A percentile compares a stretch with the other conserved stretches of the same genome.
Conservation (phyloP, 805 yeast genomes). For the Priceomyces haplophilus region DNA sequence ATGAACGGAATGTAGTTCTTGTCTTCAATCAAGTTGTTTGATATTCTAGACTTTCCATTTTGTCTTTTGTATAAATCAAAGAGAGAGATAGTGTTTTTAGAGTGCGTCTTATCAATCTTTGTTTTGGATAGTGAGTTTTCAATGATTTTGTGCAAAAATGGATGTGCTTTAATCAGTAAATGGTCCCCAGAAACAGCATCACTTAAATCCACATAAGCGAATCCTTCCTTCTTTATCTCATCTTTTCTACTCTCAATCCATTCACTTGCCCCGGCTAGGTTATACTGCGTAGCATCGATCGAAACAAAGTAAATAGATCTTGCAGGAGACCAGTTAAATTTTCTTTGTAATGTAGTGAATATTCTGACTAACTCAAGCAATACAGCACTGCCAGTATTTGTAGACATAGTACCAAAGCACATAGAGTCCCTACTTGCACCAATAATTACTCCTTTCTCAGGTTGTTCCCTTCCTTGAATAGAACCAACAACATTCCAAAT, state of each 20-base stretch:
- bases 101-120: conserved; percentile 7
- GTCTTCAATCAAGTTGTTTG: conserved; percentile 36
- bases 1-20: conserved; percentile 73
- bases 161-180: conserved; percentile 60
- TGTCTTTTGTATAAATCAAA: conserved; percentile 26
- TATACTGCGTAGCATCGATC: conserved; percentile 78
- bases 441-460: conserved; percentile 65
- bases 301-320: conserved; percentile 80
- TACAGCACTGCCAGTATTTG: conserved; percentile 72
- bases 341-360: conserved; percentile 59
- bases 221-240: conserved; percentile 56
- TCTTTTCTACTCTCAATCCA: conserved; percentile 60
- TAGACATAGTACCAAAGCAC: conserved; percentile 68
- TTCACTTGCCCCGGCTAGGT: conserved; percentile 81
- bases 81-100: conserved; percentile 12
- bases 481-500: conserved; percentile 79
- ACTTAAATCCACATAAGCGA: conserved; percentile 69
- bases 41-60: conserved; percentile 22
- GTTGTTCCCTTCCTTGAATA: conserved; percentile 77
- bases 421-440: conserved; percentile 83
- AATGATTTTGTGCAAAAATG: conserved; percentile 53
- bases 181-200: conserved; percentile 57
- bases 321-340: conserved; percentile 76
- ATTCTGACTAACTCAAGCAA: conserved; percentile 68
- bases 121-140: conserved; percentile 37